phyloP scores from a whole-genome alignment of 257 asterid genomes.

The Sherardia arvensis region DNA sequence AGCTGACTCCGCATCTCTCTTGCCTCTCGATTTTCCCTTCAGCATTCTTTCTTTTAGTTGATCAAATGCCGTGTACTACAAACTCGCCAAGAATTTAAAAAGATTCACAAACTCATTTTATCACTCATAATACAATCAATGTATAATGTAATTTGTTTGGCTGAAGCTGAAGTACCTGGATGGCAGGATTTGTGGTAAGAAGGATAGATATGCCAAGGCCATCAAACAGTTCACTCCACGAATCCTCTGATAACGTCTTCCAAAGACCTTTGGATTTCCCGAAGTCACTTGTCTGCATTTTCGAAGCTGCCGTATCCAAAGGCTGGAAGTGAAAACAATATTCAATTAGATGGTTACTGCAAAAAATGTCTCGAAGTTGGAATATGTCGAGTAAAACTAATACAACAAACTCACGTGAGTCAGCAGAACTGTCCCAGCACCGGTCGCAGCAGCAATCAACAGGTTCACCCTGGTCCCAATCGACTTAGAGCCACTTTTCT shows the following conservation, averaged over 20 bases:
- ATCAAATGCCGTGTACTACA: slow-evolving; percentile 89
- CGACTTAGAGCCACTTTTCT: slow-evolving; percentile 57
- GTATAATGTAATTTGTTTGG: not conserved
- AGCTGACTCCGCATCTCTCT: slow-evolving; percentile 27
- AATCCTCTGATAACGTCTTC: slow-evolving; percentile 68
- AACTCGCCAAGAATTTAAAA: not conserved
- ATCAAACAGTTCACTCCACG: slow-evolving; percentile 76
- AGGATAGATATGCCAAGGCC: slow-evolving; percentile 85
- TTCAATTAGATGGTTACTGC: not conserved
- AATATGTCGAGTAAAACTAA: no score
- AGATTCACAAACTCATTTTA: not conserved
- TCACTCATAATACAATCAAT: not conserved
- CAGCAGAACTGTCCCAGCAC: slow-evolving; percentile 63
- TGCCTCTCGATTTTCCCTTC: slow-evolving; percentile 31
- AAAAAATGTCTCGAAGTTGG: not conserved
- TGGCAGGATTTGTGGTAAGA: slow-evolving; percentile 83
- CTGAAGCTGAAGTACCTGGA: slow-evolving; percentile 46
- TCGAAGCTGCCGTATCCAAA: slow-evolving; percentile 87
- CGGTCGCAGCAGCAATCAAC: slow-evolving; percentile 86
- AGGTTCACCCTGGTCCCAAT: slow-evolving; percentile 83
- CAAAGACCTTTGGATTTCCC: slow-evolving; percentile 82
- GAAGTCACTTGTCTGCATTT: slow-evolving; percentile 88
- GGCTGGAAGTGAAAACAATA: slow-evolving; percentile 44
- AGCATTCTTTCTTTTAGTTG: slow-evolving; percentile 62
- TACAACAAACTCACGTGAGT: slow-evolving; percentile 47